A percentile compares a stretch with the other conserved stretches of the same genome.
Conservation (phyloP, 2,329 filamentous ascomycete species). For the Blastomyces silverae region DNA sequence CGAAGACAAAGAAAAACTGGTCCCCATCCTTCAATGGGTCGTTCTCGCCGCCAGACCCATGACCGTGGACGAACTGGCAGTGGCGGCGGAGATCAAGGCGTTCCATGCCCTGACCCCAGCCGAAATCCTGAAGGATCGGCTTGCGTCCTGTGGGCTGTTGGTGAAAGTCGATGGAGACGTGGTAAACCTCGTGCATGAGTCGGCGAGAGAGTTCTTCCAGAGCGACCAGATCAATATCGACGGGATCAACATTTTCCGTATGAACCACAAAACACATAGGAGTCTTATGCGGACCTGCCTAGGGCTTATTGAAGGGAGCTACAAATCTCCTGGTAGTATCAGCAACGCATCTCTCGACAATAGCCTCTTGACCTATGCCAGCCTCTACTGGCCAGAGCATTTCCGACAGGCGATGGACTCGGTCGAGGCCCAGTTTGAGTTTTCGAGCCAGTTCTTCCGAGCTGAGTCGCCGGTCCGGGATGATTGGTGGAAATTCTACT, state of each 20-base stretch:
- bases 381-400: constrained; percentile 25
- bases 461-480: constrained; percentile 23
- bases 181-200: constrained; percentile 25
- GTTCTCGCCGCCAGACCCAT: constrained; percentile 25
- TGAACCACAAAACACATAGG: constrained; percentile 22
- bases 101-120: constrained; percentile 11
- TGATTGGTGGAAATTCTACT: constrained; percentile 26
- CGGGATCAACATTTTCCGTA: constrained; percentile 26
- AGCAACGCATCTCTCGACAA: constrained; percentile 17
- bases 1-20: constrained; percentile 22
- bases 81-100: constrained; percentile 17
- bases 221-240: constrained; percentile 25
- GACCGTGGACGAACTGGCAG: constrained; percentile 24
- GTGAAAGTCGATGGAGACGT: constrained; percentile 21
- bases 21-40: constrained; percentile 26
- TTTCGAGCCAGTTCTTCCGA: constrained; percentile 25
- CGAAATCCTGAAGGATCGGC: constrained; percentile 19
- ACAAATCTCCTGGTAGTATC: constrained; percentile 18
- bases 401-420: constrained; percentile 23
- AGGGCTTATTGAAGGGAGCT: constrained; percentile 21
- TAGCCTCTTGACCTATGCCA: constrained; percentile 23
- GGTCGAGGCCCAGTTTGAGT: constrained; percentile 21
- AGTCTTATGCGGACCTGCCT: constrained; percentile 25
- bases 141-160: constrained; percentile 18
- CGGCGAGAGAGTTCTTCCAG: constrained; percentile 25